phyloP scores from a whole-genome alignment of 345 rosid genomes.

The Gossypium arboreum region DNA sequence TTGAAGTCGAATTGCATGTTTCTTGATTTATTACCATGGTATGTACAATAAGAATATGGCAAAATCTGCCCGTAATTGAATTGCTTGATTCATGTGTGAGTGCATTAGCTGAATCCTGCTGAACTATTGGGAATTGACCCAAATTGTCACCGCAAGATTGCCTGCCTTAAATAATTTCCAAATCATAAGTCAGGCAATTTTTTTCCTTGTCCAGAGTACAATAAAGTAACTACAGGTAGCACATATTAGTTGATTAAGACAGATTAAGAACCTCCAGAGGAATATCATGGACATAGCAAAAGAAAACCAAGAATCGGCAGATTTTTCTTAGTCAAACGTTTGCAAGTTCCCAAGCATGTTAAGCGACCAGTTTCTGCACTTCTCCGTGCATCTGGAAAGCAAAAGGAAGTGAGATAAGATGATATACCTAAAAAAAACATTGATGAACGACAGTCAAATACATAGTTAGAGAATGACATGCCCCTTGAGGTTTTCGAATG shows the following conservation, averaged over 20 bases:
- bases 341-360: neutral
- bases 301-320: neutral
- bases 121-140: neutral
- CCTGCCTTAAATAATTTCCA: neutral
- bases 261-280: neutral
- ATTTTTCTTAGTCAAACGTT: neutral
- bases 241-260: neutral
- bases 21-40: neutral
- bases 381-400: constrained; percentile 16
- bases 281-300: neutral
- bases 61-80: neutral
- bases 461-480: neutral
- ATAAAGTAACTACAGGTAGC: neutral
- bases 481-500: constrained; percentile 29
- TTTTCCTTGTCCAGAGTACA: neutral
- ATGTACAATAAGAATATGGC: neutral
- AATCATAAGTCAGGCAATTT: neutral
- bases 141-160: neutral
- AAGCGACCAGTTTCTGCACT: constrained; percentile 10
- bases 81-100: neutral
- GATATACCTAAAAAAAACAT: neutral
- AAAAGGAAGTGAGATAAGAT: neutral
- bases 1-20: neutral
- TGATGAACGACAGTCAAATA: neutral
- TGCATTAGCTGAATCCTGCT: neutral